Evolutionary conservation across 768 basidiomycete species (phyloP), one percentile per base, ranked within the genome.

Genomic region (Xanthoconium purpureum): DNA sequence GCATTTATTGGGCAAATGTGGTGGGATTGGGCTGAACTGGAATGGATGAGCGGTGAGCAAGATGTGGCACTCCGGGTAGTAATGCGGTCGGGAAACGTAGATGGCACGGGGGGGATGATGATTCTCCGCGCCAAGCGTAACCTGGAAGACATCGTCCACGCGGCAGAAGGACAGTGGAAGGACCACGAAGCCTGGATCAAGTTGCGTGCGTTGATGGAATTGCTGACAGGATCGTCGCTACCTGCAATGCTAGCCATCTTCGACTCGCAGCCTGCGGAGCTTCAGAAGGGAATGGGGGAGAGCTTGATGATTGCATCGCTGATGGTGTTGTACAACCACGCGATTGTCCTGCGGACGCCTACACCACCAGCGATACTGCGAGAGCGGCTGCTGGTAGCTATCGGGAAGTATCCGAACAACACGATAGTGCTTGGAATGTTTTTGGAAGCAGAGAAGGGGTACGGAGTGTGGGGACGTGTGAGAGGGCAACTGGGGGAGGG

Each of bases 1-100:
- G 65, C 66, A 6, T 79, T 75, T 33, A 64, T 72, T 15, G 74
- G 78, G 20, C 69, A 68, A 54, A 66, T 93, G 57, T 93, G 88
- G 88, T 91, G 85, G 84, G 82, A 86, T 62, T 93, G 89, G 88
- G 87, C 85, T 1, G 86, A 93, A 63, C 80, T 90, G 79, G 90
- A 91, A 69, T 94, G 91, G 91, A 67, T 90, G 12, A 68, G 74
- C 14, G 80, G 83, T 1, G 62, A 78, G 33, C 65, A 74, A 18
- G 78, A 82, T 33, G 75, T 78, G 35, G 79, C 85, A 14, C 66
- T 83, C 37, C 72, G 77, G 36, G 76, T 88, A 33, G 75, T 85
- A 42, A 67, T 86, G 44, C 79, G 76, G 20, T 78, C 85, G 11
- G 81, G 77, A 13, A 80, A 77, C 5, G 72, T 84, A 35, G 76